Percentiles rank a stretch among this genome's conserved stretches.
Evolutionary conservation across 1,139 yeast species (phyloP).

Genomic region (Lipomyces yarrowii): DNA sequence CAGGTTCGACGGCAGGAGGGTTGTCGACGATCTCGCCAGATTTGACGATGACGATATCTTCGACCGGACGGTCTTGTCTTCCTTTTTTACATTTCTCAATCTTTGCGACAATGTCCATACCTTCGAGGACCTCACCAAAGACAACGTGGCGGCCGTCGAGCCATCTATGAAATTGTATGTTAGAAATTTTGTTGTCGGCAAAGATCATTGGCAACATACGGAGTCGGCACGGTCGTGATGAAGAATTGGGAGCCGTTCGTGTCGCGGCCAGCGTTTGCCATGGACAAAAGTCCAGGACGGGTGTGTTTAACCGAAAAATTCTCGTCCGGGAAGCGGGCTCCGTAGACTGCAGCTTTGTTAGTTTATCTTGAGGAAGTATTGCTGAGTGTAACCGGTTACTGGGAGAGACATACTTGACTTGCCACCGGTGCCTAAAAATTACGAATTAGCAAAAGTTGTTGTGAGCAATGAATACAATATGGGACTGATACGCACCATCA

Average conservation of each 20-base stretch:
- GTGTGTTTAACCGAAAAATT: constrained; percentile 76
- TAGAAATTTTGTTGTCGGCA: not conserved
- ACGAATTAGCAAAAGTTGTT: not conserved
- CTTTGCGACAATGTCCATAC: constrained; percentile 76
- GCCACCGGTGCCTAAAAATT: constrained; percentile 27
- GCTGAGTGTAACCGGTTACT: not conserved
- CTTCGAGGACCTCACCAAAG: constrained; percentile 84
- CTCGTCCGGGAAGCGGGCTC: constrained; percentile 94
- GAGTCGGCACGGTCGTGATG: constrained; percentile 71
- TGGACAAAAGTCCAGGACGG: constrained; percentile 77
- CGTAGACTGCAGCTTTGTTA: constrained; percentile 50
- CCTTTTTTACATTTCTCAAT: constrained; percentile 53
- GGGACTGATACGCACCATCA: constrained; percentile 58
- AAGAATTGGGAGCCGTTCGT: constrained; percentile 97
- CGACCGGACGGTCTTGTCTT: constrained; percentile 8
- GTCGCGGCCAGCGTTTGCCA: constrained; percentile 93
- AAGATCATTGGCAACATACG: constrained; percentile 36
- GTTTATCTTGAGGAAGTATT: not conserved
- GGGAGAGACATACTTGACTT: constrained; percentile 24
- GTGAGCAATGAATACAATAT: not conserved
- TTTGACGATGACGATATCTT: constrained; percentile 9
- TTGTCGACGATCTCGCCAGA: constrained; percentile 52
- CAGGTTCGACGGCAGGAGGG: constrained; percentile 34
- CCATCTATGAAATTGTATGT: constrained; percentile 41
- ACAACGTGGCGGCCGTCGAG: constrained; percentile 93